phyloP scores from a whole-genome alignment of 1,284 basidiomycete species.

The Schizophyllum commune region DNA sequence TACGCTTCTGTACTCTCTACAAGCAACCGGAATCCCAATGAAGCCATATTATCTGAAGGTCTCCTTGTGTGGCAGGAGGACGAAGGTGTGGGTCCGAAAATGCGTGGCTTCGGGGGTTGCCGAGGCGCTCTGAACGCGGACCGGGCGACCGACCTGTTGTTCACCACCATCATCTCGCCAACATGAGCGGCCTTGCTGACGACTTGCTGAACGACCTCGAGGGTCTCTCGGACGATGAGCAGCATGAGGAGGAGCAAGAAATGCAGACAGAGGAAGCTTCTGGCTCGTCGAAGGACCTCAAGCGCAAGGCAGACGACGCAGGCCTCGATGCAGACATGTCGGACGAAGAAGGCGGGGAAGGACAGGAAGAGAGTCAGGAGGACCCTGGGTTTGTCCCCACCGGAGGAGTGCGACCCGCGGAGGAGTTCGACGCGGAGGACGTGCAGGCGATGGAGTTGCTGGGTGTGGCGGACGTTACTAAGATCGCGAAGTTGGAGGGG shows the following conservation, averaged over 20 bases:
- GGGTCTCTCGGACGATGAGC: constrained; percentile 60
- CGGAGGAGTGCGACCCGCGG: constrained; percentile 87
- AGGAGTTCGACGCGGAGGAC: constrained; percentile 88
- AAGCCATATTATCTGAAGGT: no score
- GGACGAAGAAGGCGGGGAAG: constrained; percentile 37
- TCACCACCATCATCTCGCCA: not conserved
- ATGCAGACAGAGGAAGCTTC: constrained; percentile 14
- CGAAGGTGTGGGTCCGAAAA: no score
- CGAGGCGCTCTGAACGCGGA: not conserved
- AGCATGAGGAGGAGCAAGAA: constrained; percentile 42
- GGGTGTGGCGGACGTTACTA: constrained; percentile 74
- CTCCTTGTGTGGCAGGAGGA: no score
- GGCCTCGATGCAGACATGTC: constrained; percentile 41
- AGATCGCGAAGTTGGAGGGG: constrained; percentile 84
- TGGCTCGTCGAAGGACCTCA: constrained; percentile 35
- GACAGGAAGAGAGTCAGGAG: constrained; percentile 31
- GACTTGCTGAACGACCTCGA: constrained; percentile 86
- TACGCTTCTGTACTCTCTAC: not conserved
- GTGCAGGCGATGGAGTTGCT: constrained; percentile 90
- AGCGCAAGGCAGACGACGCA: constrained; percentile 51
- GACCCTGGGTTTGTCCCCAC: constrained; percentile 69
- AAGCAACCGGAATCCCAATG: not conserved
- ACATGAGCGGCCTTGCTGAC: constrained; percentile 75
- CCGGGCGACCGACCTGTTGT: not conserved
- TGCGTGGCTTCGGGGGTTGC: not conserved